phyloP scores from a whole-genome alignment of 2,329 filamentous ascomycete species.

The Xylariomycetidae sp. region DNA sequence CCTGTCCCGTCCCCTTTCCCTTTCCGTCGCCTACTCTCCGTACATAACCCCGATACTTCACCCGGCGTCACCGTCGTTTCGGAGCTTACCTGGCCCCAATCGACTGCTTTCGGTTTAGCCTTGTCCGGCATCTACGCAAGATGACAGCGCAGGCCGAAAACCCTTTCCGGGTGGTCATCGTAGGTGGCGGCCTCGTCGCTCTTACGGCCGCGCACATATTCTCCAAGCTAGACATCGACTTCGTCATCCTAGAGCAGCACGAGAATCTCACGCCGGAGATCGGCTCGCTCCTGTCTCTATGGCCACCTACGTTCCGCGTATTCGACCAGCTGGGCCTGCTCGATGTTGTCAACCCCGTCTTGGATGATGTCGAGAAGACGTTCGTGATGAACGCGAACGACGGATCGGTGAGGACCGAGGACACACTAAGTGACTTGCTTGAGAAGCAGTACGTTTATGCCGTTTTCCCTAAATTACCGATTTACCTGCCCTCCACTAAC shows the following conservation, averaged over 20 bases:
- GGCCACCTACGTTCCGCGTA: conserved; percentile 22
- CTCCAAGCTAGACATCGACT: conserved; percentile 22
- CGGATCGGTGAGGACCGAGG: conserved; percentile 3
- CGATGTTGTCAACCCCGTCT: conserved; percentile 7
- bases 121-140: too few species aligned
- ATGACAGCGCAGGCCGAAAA: conserved; percentile 8
- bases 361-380: conserved; percentile 5
- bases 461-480: background rate
- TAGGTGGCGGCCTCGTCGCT: conserved; percentile 23
- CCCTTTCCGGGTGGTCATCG: conserved; percentile 22
- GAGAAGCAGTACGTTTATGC: conserved; percentile 11
- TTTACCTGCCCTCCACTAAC: too few species aligned
- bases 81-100: too few species aligned
- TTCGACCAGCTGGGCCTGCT: conserved; percentile 22
- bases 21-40: too few species aligned
- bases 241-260: conserved; percentile 22
- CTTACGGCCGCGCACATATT: conserved; percentile 23
- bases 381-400: conserved; percentile 13
- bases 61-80: too few species aligned
- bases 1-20: too few species aligned
- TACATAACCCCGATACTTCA: too few species aligned
- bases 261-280: conserved; percentile 13
- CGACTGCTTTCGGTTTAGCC: too few species aligned
- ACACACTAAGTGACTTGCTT: conserved; percentile 2
- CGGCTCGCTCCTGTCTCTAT: conserved; percentile 18